Evolutionary conservation across 768 basidiomycete species (phyloP).

Genomic region (Rhizopogon sp.): DNA sequence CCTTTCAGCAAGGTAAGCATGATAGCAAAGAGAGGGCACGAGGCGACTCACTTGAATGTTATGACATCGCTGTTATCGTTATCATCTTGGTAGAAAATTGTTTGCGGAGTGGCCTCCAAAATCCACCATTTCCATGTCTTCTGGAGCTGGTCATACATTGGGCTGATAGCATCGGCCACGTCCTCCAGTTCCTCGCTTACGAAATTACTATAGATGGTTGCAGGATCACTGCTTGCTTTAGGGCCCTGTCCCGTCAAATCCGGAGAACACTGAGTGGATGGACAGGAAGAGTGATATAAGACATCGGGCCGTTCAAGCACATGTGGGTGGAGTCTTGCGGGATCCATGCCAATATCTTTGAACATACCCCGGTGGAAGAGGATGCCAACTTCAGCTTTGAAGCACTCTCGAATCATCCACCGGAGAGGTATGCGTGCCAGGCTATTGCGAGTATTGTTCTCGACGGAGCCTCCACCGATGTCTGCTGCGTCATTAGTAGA

Average conservation of each 20-base stretch:
- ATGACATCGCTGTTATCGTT: constrained; percentile 12
- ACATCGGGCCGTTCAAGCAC: constrained; percentile 36
- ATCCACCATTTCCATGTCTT: constrained; percentile 50
- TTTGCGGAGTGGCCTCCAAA: constrained; percentile 48
- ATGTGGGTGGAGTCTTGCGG: constrained; percentile 36
- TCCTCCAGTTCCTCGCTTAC: constrained; percentile 61
- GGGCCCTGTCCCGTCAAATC: constrained; percentile 12
- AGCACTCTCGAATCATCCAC: constrained; percentile 74
- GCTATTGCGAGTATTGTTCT: constrained; percentile 50
- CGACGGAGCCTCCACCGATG: constrained; percentile 68
- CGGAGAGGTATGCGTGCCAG: constrained; percentile 69
- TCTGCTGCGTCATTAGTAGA: constrained; percentile 33
- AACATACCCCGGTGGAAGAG: constrained; percentile 47
- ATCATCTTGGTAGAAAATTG: constrained; percentile 21
- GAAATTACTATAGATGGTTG: constrained; percentile 14
- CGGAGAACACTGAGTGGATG: constrained; percentile 9
- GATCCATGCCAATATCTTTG: constrained; percentile 41
- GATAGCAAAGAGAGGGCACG: too few relatives aligned
- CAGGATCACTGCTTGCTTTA: constrained; percentile 6
- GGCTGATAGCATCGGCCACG: constrained; percentile 47
- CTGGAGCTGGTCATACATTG: constrained; percentile 42
- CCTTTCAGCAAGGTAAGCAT: constrained; percentile 5
- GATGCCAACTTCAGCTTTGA: constrained; percentile 51
- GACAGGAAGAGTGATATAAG: constrained; percentile 22
- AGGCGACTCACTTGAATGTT: constrained; percentile 12